Evolutionary conservation across 331 rosid genomes (phyloP).

Genomic region (Dryas integrifolia): DNA sequence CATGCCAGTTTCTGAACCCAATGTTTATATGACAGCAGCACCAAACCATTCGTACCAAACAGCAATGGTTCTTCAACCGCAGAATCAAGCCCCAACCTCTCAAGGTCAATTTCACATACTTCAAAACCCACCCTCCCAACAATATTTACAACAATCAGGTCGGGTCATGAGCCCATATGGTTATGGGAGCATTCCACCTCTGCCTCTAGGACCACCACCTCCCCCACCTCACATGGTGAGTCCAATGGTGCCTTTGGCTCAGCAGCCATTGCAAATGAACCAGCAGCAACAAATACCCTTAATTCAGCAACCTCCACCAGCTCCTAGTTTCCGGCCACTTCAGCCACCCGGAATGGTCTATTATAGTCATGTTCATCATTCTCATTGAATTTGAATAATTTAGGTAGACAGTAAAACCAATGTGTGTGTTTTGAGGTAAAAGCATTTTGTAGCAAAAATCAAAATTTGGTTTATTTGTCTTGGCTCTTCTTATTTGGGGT

Average conservation of each 20-base stretch:
- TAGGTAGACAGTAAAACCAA: conserved; percentile 26
- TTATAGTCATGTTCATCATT: conserved; percentile 56
- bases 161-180: conserved; percentile 57
- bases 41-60: conserved; percentile 68
- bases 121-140: conserved; percentile 61
- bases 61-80: conserved; percentile 55
- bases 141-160: conserved; percentile 60
- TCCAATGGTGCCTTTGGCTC: conserved; percentile 53
- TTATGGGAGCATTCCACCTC: conserved; percentile 54
- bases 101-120: conserved; percentile 70
- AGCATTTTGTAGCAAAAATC: neutral
- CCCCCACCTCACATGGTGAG: conserved; percentile 57
- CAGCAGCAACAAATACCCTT: conserved; percentile 52
- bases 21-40: conserved; percentile 49
- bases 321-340: conserved; percentile 78
- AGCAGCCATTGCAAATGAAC: conserved; percentile 51
- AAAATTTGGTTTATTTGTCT: neutral
- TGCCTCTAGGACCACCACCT: conserved; percentile 60
- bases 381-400: conserved; percentile 38
- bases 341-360: conserved; percentile 79
- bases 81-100: conserved; percentile 48
- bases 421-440: conserved; percentile 22
- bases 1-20: conserved; percentile 47
- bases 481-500: neutral
- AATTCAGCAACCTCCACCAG: conserved; percentile 52